Base-by-base conservation (phyloP, 73 alveolate species). In the Paramecium primaurelia region DNA sequence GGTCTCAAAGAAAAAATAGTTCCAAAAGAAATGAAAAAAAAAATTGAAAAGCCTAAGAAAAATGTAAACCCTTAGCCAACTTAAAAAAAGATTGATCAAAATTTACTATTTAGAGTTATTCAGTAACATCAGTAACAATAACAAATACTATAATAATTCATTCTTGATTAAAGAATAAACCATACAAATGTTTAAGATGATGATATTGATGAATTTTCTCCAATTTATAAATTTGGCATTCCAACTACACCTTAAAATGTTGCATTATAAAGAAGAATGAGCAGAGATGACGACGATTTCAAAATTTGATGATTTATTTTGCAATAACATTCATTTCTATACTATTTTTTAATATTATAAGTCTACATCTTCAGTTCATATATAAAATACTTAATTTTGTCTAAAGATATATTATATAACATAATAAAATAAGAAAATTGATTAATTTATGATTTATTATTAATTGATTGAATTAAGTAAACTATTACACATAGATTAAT, bases 181-280 rank as follows among this genome's bases (percentile, higher is more conserved):
- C 32, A n/a, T 4, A 16, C 36, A 18, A 54, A 54, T 54, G 32
- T 25, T 18, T 0, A 7, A 64, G 84, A 64, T 64, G 77, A 59
- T 10, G 42, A 64, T 8, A 20, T 64, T 28, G 84, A 64, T 14
- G 42, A 64, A 64, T 28, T 32, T 9, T 64, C 84, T 4, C 84
- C 84, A 12, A 34, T 64, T 64, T 64, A 64, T 64, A 28, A 28
- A 28, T 64, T 28, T 26, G 84, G 84, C 14, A 64, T 64, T 25
- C 84, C 84, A 32, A 64, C 84, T 32, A 64, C 84, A 64, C 84
- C 84, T 3, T 64, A 64, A 30, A 28, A 64, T 64, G 84, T 64
- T 64, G 84, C 20, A 64, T 64, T 64, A 28, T 11, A 64, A 64
- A 64, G 84, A 34, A 64, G 84, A 64, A 28, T 64, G 47, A 64